Conservation (phyloP, 1,284 basidiomycete genomes). For the Boletus semigastroideus region DNA sequence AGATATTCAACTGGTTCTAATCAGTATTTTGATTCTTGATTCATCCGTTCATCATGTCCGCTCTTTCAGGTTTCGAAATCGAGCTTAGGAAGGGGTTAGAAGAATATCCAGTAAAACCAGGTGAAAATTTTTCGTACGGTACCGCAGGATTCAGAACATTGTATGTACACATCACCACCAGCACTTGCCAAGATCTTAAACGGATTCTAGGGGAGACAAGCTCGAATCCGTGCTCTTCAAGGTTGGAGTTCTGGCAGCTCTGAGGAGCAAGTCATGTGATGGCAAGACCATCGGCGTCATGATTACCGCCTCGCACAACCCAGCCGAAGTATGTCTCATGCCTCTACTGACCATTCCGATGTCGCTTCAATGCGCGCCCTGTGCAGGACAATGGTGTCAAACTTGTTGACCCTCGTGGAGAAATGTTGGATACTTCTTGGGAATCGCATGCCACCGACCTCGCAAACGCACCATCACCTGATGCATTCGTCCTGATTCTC, state of each 20-base stretch:
- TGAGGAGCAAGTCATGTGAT: constrained; percentile 87
- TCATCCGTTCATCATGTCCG: constrained; percentile 38
- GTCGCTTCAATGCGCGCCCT: background rate
- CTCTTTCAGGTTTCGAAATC: constrained; percentile 31
- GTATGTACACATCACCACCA: constrained; percentile 49
- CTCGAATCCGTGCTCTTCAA: constrained; percentile 95
- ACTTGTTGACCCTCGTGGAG: constrained; percentile 95
- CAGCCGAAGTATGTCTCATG: constrained; percentile 69
- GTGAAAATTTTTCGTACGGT: constrained; percentile 81
- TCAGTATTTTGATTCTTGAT: background rate
- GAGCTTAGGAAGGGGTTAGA: constrained; percentile 50
- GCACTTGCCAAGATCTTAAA: constrained; percentile 13
- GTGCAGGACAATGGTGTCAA: constrained; percentile 96
- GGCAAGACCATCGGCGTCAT: constrained; percentile 96
- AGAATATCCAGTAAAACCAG: constrained; percentile 61
- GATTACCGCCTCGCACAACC: constrained; percentile 99
- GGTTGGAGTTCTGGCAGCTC: constrained; percentile 86
- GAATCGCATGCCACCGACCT: constrained; percentile 85
- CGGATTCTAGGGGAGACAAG: constrained; percentile 59
- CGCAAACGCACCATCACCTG: constrained; percentile 82
- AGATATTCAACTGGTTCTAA: background rate
- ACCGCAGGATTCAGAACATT: constrained; percentile 94
- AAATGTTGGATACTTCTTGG: constrained; percentile 98
- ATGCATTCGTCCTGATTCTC: constrained; percentile 71
- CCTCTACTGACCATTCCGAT: background rate